Conservation (phyloP, 1,139 yeast genomes). For the Magnusiomyces fungicola region DNA sequence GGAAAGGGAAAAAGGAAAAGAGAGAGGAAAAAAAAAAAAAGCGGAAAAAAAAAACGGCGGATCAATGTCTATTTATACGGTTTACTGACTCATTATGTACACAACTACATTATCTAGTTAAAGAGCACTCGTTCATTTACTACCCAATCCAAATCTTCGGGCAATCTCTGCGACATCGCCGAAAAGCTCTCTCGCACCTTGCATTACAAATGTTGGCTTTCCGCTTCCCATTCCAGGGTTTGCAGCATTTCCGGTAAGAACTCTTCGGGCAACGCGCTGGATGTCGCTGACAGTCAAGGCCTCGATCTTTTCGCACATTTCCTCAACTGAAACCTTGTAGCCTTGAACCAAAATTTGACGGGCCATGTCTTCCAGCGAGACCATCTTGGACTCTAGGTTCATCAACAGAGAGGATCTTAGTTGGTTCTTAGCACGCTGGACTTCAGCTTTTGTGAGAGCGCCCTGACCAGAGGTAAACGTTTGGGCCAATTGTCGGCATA, state of each 20-base stretch:
- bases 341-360: slow-evolving; percentile 88
- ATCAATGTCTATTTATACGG: neutral
- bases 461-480: slow-evolving; percentile 54
- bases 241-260: slow-evolving; percentile 58
- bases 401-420: slow-evolving; percentile 79
- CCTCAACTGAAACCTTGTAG: slow-evolving; percentile 65
- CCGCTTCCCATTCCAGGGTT: slow-evolving; percentile 50
- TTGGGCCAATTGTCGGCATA: slow-evolving; percentile 66
- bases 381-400: slow-evolving; percentile 89
- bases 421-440: slow-evolving; percentile 86
- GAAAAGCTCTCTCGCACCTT: slow-evolving; percentile 76
- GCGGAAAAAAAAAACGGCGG: neutral
- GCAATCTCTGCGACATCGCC: slow-evolving; percentile 74
- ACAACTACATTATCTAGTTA: neutral
- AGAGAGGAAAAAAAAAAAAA: too few relatives aligned
- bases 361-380: slow-evolving; percentile 89
- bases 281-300: slow-evolving; percentile 59
- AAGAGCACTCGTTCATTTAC: neutral
- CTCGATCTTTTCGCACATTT: slow-evolving; percentile 77
- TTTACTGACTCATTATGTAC: neutral
- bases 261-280: slow-evolving; percentile 63
- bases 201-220: slow-evolving; percentile 75
- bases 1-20: too few relatives aligned
- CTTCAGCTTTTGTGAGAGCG: slow-evolving; percentile 63
- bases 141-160: slow-evolving; percentile 67